Percentiles rank a stretch among this genome's conserved stretches.
phyloP scores from a whole-genome alignment of 495 filamentous ascomycete species.

The Polyplosphaeria fusca region DNA sequence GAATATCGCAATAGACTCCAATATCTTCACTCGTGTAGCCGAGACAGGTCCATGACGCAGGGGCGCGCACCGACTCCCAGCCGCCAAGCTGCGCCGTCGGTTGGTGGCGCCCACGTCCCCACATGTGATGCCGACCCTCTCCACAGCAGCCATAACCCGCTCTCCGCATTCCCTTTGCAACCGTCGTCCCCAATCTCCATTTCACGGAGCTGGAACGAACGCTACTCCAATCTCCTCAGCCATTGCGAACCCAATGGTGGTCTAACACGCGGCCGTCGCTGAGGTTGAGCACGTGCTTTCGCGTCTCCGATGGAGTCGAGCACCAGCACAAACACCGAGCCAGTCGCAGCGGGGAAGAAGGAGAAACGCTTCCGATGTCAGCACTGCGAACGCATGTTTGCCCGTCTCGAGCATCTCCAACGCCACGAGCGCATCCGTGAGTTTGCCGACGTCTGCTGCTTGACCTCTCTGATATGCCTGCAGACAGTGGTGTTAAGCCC shows the following conservation, averaged over 20 bases:
- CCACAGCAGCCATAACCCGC: constrained; percentile 12
- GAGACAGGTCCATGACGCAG: constrained; percentile 9
- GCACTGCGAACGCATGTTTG: constrained; percentile 45
- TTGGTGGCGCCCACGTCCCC: constrained; percentile 18
- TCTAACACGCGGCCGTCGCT: neutral
- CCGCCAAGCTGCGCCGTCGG: constrained; percentile 23
- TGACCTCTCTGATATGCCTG: neutral
- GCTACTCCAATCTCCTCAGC: constrained; percentile 2
- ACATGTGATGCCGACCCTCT: constrained; percentile 1
- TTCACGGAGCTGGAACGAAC: neutral
- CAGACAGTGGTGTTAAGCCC: constrained; percentile 58
- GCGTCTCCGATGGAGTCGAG: constrained; percentile 14
- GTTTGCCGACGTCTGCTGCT: neutral
- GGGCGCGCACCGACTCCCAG: neutral
- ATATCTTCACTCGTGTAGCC: constrained; percentile 9
- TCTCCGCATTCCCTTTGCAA: constrained; percentile 1
- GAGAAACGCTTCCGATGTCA: constrained; percentile 31
- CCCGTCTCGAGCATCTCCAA: constrained; percentile 59
- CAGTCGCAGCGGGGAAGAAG: constrained; percentile 20
- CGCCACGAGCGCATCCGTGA: constrained; percentile 56
- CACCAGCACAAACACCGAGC: constrained; percentile 3
- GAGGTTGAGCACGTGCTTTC: neutral
- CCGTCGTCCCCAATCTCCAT: constrained; percentile 6
- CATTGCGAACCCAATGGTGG: constrained; percentile 6
- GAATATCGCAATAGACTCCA: constrained; percentile 6